Evolutionary conservation across 768 basidiomycete genomes (phyloP).

Genomic region (Agaricus sinodeliciosus): DNA sequence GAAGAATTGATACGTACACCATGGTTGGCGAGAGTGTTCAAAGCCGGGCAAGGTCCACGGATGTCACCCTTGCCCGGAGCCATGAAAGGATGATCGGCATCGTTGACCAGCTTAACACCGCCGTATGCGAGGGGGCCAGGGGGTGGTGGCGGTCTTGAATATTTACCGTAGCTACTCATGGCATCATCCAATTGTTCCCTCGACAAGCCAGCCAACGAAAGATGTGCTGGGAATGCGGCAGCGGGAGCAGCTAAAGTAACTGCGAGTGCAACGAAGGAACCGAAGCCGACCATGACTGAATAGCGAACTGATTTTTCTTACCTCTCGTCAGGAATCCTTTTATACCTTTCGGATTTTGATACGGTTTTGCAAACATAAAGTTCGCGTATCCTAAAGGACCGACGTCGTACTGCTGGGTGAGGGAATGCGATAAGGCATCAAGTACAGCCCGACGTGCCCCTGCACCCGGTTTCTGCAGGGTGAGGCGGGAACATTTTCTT

Average conservation of each 20-base stretch:
- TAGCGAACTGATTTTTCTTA: too few relatives aligned
- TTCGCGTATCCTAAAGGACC: too few relatives aligned
- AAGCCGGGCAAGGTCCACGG: conserved; percentile 15
- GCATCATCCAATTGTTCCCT: conserved; percentile 11
- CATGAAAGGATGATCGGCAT: conserved; percentile 13
- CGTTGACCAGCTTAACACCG: conserved; percentile 10
- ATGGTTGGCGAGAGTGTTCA: conserved; percentile 16
- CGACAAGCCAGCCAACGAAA: conserved; percentile 18
- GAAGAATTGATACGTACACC: conserved; percentile 9
- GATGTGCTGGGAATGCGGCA: conserved; percentile 16
- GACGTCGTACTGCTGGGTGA: too few relatives aligned
- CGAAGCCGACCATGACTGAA: not conserved
- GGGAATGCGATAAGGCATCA: too few relatives aligned
- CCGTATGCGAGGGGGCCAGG: conserved; percentile 2
- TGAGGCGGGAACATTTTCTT: too few relatives aligned
- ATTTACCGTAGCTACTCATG: too few relatives aligned
- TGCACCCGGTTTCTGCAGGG: too few relatives aligned
- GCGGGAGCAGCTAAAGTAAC: not conserved
- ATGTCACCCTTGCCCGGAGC: conserved; percentile 8
- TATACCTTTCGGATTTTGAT: too few relatives aligned
- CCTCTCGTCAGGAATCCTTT: too few relatives aligned
- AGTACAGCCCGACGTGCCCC: too few relatives aligned
- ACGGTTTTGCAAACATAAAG: too few relatives aligned
- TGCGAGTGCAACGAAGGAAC: not conserved
- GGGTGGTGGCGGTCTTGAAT: not conserved